These are phyloP conservation scores for Colletotrichum sp. DNA, from an alignment of 2,329 filamentous ascomycete genomes.

Conservation along the genomic window DNA sequence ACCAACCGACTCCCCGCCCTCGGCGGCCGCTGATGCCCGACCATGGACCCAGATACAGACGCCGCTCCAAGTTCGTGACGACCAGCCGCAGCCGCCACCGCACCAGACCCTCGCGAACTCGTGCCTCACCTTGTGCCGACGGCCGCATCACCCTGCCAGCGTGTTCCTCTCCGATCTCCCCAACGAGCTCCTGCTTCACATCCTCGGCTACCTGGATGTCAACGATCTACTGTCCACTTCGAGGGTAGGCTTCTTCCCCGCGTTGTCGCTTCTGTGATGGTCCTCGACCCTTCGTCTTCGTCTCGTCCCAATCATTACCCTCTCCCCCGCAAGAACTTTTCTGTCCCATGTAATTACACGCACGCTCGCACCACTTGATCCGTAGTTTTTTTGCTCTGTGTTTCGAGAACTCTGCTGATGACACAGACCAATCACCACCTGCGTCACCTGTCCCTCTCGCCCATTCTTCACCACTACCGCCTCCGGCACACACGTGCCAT, in stretches of 20 bases:
- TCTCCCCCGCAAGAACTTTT: neutral
- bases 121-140: neutral
- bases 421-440: conserved; percentile 66
- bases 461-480: conserved; percentile 68
- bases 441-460: conserved; percentile 65
- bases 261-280: neutral
- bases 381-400: neutral
- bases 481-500: conserved; percentile 60
- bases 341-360: neutral
- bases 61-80: neutral
- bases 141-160: neutral
- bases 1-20: conserved; percentile 20
- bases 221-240: conserved; percentile 60
- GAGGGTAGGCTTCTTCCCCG: conserved; percentile 49
- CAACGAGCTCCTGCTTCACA: conserved; percentile 61
- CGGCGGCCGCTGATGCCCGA: conserved; percentile 34
- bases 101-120: neutral
- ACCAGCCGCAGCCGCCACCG: neutral
- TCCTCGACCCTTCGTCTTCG: neutral
- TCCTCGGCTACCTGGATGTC: conserved; percentile 62
- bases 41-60: conserved; percentile 1
- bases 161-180: conserved; percentile 42
- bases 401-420: conserved; percentile 10
- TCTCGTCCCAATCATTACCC: neutral
- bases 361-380: neutral